phyloP scores from a whole-genome alignment of 495 filamentous ascomycete species.

The Talaromyces proteolyticus region DNA sequence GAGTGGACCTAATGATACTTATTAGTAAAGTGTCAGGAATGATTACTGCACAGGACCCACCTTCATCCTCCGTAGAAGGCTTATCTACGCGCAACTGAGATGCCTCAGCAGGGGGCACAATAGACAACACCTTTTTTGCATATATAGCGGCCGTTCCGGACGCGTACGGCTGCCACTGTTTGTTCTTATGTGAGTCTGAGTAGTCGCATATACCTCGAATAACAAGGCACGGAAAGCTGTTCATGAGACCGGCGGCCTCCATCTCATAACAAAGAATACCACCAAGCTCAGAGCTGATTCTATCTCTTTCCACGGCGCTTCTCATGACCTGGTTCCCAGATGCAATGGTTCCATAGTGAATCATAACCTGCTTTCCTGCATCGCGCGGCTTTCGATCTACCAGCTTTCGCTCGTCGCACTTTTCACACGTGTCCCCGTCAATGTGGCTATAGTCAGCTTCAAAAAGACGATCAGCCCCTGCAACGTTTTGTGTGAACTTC shows the following conservation, averaged over 20 bases:
- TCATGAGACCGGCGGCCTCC: not conserved
- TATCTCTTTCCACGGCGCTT: not conserved
- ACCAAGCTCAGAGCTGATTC: not conserved
- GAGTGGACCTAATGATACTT: too few relatives aligned
- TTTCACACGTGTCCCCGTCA: not conserved
- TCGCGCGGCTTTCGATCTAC: not conserved
- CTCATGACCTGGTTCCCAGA: slow-evolving; percentile 2
- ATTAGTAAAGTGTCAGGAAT: too few relatives aligned
- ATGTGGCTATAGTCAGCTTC: not conserved
- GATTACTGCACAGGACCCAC: too few relatives aligned
- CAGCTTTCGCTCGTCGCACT: not conserved
- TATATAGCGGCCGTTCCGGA: slow-evolving; percentile 15
- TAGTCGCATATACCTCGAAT: slow-evolving; percentile 26
- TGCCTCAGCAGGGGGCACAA: not conserved
- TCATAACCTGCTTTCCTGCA: not conserved
- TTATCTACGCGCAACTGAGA: not conserved
- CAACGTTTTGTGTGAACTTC: not conserved
- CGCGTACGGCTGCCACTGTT: slow-evolving; percentile 23
- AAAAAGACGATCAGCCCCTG: not conserved
- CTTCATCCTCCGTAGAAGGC: not conserved
- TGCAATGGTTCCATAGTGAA: not conserved
- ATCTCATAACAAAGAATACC: not conserved
- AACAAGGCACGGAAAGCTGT: slow-evolving; percentile 11
- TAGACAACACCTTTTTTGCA: not conserved
- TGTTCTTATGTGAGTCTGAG: slow-evolving; percentile 22